Evolutionary conservation across 306 rosid genomes (phyloP).

Genomic region (Ceratonia siliqua): DNA sequence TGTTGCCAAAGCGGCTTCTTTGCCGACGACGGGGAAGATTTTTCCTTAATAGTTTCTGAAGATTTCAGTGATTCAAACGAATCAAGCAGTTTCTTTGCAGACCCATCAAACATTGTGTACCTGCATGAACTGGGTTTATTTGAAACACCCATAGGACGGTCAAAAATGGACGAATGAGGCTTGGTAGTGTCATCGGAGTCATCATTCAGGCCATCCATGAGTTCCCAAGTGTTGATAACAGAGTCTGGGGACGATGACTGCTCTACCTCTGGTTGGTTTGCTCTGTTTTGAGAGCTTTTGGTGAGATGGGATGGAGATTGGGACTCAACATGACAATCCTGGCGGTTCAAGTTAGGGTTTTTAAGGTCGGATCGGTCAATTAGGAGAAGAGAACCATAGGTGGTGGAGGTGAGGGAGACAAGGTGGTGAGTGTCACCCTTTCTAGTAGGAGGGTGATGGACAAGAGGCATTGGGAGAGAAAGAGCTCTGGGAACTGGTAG

Average conservation of each 20-base stretch:
- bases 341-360: constrained; percentile 37
- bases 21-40: constrained; percentile 22
- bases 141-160: constrained; percentile 24
- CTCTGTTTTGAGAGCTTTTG: not conserved
- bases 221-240: constrained; percentile 93
- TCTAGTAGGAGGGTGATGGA: constrained; percentile 75
- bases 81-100: constrained; percentile 48
- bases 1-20: constrained; percentile 87
- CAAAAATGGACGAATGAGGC: constrained; percentile 29
- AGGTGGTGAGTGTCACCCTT: constrained; percentile 89
- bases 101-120: constrained; percentile 55
- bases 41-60: constrained; percentile 30
- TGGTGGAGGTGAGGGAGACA: constrained; percentile 85
- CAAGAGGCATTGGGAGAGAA: constrained; percentile 64
- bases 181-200: constrained; percentile 29
- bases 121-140: constrained; percentile 47
- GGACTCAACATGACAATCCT: not conserved
- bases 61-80: constrained; percentile 42
- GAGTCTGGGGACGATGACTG: constrained; percentile 74
- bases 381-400: constrained; percentile 76
- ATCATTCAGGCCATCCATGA: constrained; percentile 66
- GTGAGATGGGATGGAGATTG: constrained; percentile 15
- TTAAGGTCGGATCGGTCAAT: constrained; percentile 48
- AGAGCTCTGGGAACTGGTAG: constrained; percentile 52
- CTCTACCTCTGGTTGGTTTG: constrained; percentile 25